phyloP scores from a whole-genome alignment of 2,329 filamentous ascomycete genomes.

The Alternaria solani region DNA sequence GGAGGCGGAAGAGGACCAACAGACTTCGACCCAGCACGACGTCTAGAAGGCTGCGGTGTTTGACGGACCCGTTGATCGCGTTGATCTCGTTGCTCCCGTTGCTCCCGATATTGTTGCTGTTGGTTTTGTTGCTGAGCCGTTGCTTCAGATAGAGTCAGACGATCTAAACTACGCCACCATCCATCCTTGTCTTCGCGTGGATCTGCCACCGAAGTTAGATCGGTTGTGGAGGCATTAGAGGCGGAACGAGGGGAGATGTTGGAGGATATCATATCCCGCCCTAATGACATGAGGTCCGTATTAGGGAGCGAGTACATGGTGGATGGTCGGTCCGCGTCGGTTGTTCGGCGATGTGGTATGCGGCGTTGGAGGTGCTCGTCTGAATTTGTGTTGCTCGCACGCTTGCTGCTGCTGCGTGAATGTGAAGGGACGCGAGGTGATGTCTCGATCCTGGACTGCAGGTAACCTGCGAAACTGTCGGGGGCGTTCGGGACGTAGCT shows the following conservation, averaged over 20 bases:
- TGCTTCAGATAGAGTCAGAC: constrained; percentile 11
- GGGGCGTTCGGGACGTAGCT: constrained; percentile 18
- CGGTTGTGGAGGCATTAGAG: constrained; percentile 25
- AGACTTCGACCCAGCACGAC: background rate
- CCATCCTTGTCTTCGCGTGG: constrained; percentile 18
- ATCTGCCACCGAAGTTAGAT: constrained; percentile 34
- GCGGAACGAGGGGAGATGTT: constrained; percentile 11
- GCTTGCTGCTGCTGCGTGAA: constrained; percentile 27
- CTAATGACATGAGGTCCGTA: constrained; percentile 15
- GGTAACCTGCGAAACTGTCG: constrained; percentile 11
- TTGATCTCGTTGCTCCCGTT: background rate
- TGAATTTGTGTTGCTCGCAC: constrained; percentile 21
- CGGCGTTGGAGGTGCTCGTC: constrained; percentile 25
- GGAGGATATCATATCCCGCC: constrained; percentile 27
- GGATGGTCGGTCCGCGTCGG: constrained; percentile 7
- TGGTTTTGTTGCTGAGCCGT: constrained; percentile 1
- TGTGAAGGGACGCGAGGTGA: constrained; percentile 23
- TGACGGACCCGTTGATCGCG: background rate
- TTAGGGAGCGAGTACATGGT: background rate
- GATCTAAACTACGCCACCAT: constrained; percentile 24
- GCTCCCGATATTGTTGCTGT: background rate
- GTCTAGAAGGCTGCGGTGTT: background rate
- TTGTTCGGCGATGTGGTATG: constrained; percentile 21
- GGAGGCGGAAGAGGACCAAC: background rate
- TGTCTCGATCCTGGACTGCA: constrained; percentile 16